These are phyloP conservation scores for Plasmodium coatneyi DNA, from an alignment of 169 alveolate species.

Conservation along the genomic window DNA sequence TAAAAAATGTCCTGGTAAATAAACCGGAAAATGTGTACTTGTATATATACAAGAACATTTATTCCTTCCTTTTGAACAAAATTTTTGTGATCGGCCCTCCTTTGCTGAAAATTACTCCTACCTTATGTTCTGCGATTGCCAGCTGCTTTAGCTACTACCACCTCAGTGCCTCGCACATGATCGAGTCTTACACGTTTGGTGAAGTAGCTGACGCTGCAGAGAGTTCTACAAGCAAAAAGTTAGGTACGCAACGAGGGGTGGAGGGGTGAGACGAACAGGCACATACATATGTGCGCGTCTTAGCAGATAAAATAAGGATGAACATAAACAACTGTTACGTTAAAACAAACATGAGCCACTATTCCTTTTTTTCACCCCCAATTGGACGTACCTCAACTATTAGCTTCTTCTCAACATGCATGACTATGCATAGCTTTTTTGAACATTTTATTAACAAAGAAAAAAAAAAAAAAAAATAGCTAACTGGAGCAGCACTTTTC, in stretches of 20 bases:
- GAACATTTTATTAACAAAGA: not conserved
- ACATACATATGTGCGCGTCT: not conserved
- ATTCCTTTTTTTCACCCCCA: not conserved
- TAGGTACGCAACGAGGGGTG: conserved; percentile 7
- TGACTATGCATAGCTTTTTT: not conserved
- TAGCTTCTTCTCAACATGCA: not conserved
- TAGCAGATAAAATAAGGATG: not conserved
- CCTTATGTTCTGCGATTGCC: conserved; percentile 45
- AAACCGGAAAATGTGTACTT: conserved; percentile 64
- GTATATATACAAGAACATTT: conserved; percentile 55
- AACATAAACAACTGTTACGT: not conserved
- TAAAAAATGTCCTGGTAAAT: conserved; percentile 56
- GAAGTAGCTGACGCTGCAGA: not conserved
- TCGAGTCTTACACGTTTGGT: not conserved
- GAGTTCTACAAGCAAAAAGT: conserved; percentile 3
- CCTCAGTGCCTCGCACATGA: not conserved
- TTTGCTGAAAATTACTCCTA: conserved; percentile 46
- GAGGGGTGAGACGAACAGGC: not conserved
- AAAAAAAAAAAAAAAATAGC: not conserved
- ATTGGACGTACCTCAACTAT: conserved; percentile 19
- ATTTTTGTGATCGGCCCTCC: conserved; percentile 70
- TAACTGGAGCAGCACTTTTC: not conserved
- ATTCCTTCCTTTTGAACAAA: conserved; percentile 63
- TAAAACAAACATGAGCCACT: not conserved
- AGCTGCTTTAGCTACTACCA: conserved; percentile 40